These are phyloP conservation scores for Spinacia oleracea DNA, from an alignment of 179 eudicot species.

Conservation along the genomic window DNA sequence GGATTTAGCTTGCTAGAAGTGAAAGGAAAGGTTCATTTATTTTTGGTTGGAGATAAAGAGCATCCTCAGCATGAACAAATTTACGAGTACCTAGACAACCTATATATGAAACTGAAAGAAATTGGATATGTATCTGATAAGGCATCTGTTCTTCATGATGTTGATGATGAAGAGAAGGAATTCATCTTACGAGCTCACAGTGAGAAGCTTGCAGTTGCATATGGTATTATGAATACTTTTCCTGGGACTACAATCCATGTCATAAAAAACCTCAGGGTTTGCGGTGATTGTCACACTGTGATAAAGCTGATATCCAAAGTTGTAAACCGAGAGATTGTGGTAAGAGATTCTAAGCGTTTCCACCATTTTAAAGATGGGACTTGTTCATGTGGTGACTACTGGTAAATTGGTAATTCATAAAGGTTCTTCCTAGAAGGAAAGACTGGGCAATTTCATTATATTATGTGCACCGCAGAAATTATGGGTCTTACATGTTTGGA, in stretches of 20 bases:
- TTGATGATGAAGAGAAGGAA: slow-evolving; percentile 78
- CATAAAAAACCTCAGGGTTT: slow-evolving; percentile 71
- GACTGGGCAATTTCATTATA: background rate
- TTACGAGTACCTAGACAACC: slow-evolving; percentile 44
- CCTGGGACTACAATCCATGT: slow-evolving; percentile 64
- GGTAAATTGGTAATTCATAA: slow-evolving; percentile 63
- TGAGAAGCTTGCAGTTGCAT: slow-evolving; percentile 79
- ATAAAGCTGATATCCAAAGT: slow-evolving; percentile 63
- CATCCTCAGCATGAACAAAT: slow-evolving; percentile 66
- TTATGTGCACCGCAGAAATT: background rate
- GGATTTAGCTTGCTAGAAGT: slow-evolving; percentile 67
- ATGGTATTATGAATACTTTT: slow-evolving; percentile 56
- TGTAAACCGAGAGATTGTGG: slow-evolving; percentile 61
- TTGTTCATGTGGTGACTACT: slow-evolving; percentile 80
- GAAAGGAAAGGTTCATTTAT: slow-evolving; percentile 61
- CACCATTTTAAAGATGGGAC: slow-evolving; percentile 66
- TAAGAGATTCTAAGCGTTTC: slow-evolving; percentile 76
- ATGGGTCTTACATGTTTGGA: background rate
- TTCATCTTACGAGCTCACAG: slow-evolving; percentile 59
- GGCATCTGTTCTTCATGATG: slow-evolving; percentile 64
- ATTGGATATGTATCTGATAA: slow-evolving; percentile 60
- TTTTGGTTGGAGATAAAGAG: slow-evolving; percentile 72
- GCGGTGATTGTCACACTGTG: slow-evolving; percentile 74
- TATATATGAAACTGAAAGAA: slow-evolving; percentile 59
- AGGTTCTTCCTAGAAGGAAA: background rate